Evolutionary conservation across 2,329 filamentous ascomycete species (phyloP).

Genomic region (Grosmannia huntii): DNA sequence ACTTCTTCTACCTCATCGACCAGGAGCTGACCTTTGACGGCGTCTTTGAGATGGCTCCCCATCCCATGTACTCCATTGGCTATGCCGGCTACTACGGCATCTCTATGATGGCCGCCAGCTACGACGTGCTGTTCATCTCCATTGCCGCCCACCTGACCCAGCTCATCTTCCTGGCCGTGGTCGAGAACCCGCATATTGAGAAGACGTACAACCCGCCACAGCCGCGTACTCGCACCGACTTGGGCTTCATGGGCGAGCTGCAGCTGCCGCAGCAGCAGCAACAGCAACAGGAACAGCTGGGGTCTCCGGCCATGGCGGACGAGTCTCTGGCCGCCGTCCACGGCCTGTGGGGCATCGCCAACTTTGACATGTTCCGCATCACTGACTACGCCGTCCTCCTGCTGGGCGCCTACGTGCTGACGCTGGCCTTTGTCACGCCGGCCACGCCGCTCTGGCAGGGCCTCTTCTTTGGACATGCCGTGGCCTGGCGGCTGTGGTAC

Average conservation of each 20-base stretch:
- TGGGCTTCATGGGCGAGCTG: slow-evolving; percentile 8
- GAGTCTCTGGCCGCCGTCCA: slow-evolving; percentile 56
- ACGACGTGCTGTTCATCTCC: slow-evolving; percentile 93
- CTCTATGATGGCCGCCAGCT: slow-evolving; percentile 95
- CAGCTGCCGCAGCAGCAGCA: not conserved
- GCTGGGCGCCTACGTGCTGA: slow-evolving; percentile 61
- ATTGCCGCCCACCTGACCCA: slow-evolving; percentile 89
- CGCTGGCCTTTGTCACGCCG: slow-evolving; percentile 63
- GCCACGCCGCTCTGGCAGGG: slow-evolving; percentile 62
- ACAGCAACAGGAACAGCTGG: slow-evolving; percentile 9
- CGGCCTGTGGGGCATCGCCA: slow-evolving; percentile 69
- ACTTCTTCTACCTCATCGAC: slow-evolving; percentile 98
- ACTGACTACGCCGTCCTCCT: slow-evolving; percentile 74
- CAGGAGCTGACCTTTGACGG: slow-evolving; percentile 96
- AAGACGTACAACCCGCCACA: slow-evolving; percentile 91
- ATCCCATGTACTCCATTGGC: slow-evolving; percentile 97
- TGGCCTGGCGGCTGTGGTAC: slow-evolving; percentile 83
- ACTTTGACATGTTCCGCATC: slow-evolving; percentile 78
- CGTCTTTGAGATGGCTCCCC: slow-evolving; percentile 96
- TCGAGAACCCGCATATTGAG: slow-evolving; percentile 97
- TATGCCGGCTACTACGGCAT: slow-evolving; percentile 98
- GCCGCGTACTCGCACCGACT: slow-evolving; percentile 36
- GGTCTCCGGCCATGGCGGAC: slow-evolving; percentile 7
- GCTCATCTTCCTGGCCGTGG: slow-evolving; percentile 79
- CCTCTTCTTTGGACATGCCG: slow-evolving; percentile 69